Evolutionary conservation across 1,139 yeast species (phyloP), one percentile per base, ranked within the genome.

Genomic region (Yamadazyma aaseri): DNA sequence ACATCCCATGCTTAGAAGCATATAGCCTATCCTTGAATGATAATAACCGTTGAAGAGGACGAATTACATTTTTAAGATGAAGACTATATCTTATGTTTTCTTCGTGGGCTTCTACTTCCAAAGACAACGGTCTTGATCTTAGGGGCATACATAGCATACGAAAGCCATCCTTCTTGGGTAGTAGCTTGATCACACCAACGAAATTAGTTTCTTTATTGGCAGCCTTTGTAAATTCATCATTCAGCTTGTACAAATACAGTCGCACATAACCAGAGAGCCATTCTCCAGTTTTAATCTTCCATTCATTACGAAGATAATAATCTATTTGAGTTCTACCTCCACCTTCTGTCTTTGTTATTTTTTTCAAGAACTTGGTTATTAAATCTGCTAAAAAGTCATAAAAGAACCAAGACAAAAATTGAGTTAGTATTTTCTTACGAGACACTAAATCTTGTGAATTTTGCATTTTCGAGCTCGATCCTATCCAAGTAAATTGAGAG

Each of bases 61-160:
- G 45, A 8, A 60, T 43, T 6, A 40, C 34, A n/a, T 49, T 46
- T 16, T 44, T 50, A 18, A 49, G 34, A 33, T 50, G 54, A 5
- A 36, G 28, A 4, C 34, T 35, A 29, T 49, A 56, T 28, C 51
- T 46, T 17, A 43, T 42, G 26, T 38, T 44, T 27, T 56, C 43
- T 15, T 32, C 38, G 20, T 27, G 34, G 17, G 31, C 28, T 15
- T 40, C 30, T 17, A 10, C 27, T 1, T 24, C 32, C 3, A 36
- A 32, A 3, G 44, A 20, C 5, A 53, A 36, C 1, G 55, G 51
- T 10, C 50, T 33, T 5, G 49, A 24, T 31, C 52, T 60, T 10
- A 56, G 42, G n/a, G 90, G 90, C 4, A 75, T 65, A 29, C 81
- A 76, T 18, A 83, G 66, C n/a, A 78, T 62, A 39, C 92, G 57